These are phyloP conservation scores for Epichloe glyceriae DNA, from an alignment of 2,329 filamentous ascomycete species.

Conservation along the genomic window DNA sequence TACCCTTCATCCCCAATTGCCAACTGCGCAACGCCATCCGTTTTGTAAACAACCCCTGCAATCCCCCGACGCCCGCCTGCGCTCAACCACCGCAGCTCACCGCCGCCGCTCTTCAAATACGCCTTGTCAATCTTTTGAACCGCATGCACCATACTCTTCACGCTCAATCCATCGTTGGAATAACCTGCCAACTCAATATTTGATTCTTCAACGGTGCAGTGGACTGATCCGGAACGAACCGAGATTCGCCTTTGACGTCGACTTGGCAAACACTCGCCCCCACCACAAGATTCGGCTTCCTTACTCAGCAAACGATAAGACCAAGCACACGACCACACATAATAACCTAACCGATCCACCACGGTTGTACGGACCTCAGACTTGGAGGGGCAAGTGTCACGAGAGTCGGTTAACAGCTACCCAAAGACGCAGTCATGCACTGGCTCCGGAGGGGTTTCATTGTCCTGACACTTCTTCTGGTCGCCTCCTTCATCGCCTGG, in stretches of 20 bases:
- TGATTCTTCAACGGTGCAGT: background rate
- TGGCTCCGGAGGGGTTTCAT: slow-evolving; percentile 33
- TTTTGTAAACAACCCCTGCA: too few species aligned
- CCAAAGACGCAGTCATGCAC: slow-evolving; percentile 23
- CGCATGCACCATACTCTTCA: too few species aligned
- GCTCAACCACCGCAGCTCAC: too few species aligned
- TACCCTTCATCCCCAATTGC: background rate
- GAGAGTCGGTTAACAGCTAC: background rate
- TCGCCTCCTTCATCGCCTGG: slow-evolving; percentile 35
- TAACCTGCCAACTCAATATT: too few species aligned
- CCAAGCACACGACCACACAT: background rate
- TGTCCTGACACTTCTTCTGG: slow-evolving; percentile 24
- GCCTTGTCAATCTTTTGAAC: too few species aligned
- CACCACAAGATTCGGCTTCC: background rate
- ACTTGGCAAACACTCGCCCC: background rate
- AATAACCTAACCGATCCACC: background rate
- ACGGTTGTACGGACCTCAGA: background rate
- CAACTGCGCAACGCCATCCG: too few species aligned
- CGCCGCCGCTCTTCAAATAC: too few species aligned
- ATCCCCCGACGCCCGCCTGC: too few species aligned
- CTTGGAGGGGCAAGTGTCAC: background rate
- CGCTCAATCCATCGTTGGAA: too few species aligned
- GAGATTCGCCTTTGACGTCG: background rate
- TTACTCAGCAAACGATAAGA: background rate
- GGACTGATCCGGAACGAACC: background rate